These are phyloP conservation scores for Russula brevipes DNA, from an alignment of 768 basidiomycete genomes.

Conservation along the genomic window DNA sequence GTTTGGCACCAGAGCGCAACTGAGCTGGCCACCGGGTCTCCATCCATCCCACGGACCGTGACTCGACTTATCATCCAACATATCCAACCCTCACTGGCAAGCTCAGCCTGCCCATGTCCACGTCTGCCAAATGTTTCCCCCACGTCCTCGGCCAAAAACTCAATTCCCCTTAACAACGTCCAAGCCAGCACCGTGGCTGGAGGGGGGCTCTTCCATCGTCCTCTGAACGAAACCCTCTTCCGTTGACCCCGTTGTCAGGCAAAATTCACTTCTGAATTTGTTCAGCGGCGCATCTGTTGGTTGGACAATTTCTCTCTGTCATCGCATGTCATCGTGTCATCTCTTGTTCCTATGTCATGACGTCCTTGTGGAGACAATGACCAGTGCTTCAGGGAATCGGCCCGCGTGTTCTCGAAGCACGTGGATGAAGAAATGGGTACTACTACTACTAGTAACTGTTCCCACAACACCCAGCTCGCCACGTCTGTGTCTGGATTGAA, in stretches of 20 bases:
- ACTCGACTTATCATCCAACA: not conserved
- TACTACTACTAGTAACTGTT: too few relatives aligned
- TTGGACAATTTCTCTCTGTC: not conserved
- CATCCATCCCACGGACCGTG: not conserved
- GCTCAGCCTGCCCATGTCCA: not conserved
- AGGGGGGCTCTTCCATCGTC: not conserved
- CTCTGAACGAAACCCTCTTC: not conserved
- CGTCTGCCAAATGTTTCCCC: not conserved
- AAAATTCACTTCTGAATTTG: not conserved
- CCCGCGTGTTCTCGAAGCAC: too few relatives aligned
- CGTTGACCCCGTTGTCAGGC: not conserved
- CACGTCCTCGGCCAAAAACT: not conserved
- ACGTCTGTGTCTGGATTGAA: not conserved
- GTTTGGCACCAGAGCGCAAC: slow-evolving; percentile 15
- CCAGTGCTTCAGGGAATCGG: not conserved
- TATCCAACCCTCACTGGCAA: not conserved
- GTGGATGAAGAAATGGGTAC: too few relatives aligned
- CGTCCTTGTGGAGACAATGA: not conserved
- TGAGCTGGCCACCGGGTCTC: slow-evolving; percentile 11
- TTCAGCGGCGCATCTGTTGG: not conserved
- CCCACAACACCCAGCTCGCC: too few relatives aligned
- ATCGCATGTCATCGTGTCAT: too few relatives aligned
- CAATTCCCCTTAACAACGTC: not conserved
- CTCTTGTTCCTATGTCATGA: not conserved
- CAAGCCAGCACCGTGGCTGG: not conserved